A percentile compares a stretch with the other conserved stretches of the same genome.
Conservation (phyloP, 495 filamentous ascomycete genomes). For the Thermochaetoides thermophila region DNA sequence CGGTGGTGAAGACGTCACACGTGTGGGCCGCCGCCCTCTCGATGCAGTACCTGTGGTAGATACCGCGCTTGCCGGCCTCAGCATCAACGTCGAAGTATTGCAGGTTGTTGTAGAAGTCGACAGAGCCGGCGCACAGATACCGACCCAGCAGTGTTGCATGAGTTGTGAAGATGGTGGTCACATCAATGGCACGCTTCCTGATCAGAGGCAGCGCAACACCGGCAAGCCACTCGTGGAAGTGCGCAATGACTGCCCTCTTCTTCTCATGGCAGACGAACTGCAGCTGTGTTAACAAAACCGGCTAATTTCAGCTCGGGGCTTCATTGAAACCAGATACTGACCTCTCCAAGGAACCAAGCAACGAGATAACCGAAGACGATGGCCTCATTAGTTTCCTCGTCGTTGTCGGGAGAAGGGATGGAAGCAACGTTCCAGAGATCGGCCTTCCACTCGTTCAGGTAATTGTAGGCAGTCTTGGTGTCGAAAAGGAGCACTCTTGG, state of each 20-base stretch:
- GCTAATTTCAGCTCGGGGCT: too few species aligned
- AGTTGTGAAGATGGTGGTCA: constrained; percentile 97
- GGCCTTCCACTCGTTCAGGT: constrained; percentile 91
- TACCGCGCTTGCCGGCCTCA: constrained; percentile 93
- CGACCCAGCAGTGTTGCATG: constrained; percentile 89
- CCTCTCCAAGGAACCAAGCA: constrained; percentile 96
- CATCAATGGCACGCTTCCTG: constrained; percentile 86
- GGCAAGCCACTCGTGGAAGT: constrained; percentile 98
- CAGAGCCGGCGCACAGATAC: constrained; percentile 91
- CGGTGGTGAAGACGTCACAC: constrained; percentile 93
- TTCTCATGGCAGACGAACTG: constrained; percentile 90
- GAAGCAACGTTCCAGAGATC: constrained; percentile 90
- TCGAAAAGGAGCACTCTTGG: constrained; percentile 89
- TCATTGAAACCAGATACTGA: constrained; percentile 32
- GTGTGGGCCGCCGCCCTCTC: constrained; percentile 84
- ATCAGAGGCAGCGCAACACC: constrained; percentile 89
- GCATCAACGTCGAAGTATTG: constrained; percentile 94
- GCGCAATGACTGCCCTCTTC: constrained; percentile 78
- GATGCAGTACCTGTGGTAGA: constrained; percentile 98
- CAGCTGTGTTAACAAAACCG: constrained; percentile 8
- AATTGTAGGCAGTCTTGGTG: constrained; percentile 79
- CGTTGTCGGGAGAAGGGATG: constrained; percentile 79
- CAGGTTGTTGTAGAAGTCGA: constrained; percentile 99
- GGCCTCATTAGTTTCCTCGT: constrained; percentile 93
- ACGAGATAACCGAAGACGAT: constrained; percentile 96